Percentiles rank a stretch among this genome's conserved stretches.
phyloP scores from a whole-genome alignment of 345 rosid genomes.

The Melastoma malabathricum region DNA sequence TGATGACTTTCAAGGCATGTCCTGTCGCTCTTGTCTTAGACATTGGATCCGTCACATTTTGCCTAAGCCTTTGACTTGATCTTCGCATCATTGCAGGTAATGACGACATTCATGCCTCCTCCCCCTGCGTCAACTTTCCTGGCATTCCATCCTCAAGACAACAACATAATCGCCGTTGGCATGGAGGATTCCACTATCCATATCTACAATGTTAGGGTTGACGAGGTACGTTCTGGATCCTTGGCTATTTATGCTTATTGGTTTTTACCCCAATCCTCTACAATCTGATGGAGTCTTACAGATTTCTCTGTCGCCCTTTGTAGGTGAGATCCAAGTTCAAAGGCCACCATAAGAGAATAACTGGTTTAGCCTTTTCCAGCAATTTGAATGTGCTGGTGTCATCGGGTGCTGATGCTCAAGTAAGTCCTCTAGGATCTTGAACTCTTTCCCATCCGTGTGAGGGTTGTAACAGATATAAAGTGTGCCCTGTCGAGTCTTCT shows the following conservation, averaged over 20 bases:
- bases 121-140: conserved; percentile 79
- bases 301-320: conserved; percentile 2
- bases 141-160: conserved; percentile 82
- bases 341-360: conserved; percentile 81
- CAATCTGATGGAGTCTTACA: too few species aligned
- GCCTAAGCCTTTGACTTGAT: background rate
- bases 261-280: background rate
- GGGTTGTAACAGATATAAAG: too few species aligned
- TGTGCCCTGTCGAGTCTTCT: background rate
- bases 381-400: conserved; percentile 64
- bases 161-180: conserved; percentile 81
- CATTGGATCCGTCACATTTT: background rate
- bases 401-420: conserved; percentile 93
- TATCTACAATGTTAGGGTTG: conserved; percentile 69
- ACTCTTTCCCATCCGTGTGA: background rate
- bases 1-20: conserved; percentile 83
- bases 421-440: conserved; percentile 14
- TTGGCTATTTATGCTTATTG: background rate
- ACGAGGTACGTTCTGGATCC: conserved; percentile 36
- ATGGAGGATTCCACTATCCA: conserved; percentile 84
- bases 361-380: conserved; percentile 78
- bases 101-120: conserved; percentile 80
- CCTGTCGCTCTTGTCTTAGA: background rate
- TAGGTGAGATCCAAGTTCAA: conserved; percentile 73
- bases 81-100: conserved; percentile 36